Conservation (phyloP, 2,329 filamentous ascomycete genomes). For the Curvularia hawaiiensis region DNA sequence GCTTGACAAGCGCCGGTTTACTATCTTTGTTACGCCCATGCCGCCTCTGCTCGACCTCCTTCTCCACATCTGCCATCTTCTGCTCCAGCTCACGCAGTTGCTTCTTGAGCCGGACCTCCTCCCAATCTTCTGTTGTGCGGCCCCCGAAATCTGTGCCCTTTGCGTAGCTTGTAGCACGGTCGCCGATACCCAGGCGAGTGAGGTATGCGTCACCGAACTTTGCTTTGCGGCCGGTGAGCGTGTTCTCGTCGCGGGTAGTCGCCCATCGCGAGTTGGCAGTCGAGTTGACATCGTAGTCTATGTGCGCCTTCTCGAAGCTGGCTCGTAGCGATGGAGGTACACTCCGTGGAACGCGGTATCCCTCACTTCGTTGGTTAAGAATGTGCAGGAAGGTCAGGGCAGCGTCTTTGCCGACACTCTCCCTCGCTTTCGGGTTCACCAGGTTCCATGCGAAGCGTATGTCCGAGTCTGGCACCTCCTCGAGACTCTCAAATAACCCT, state of each 20-base stretch:
- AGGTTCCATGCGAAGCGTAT: slow-evolving; percentile 95
- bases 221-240: slow-evolving; percentile 85
- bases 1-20: slow-evolving; percentile 89
- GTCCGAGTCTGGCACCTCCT: slow-evolving; percentile 74
- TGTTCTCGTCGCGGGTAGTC: slow-evolving; percentile 76
- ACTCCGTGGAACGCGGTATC: slow-evolving; percentile 88
- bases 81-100: slow-evolving; percentile 87
- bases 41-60: slow-evolving; percentile 65
- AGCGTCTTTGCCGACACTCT: slow-evolving; percentile 91
- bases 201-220: slow-evolving; percentile 98
- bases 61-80: slow-evolving; percentile 83
- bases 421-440: slow-evolving; percentile 84
- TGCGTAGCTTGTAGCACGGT: slow-evolving; percentile 68
- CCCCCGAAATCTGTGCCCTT: slow-evolving; percentile 88
- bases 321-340: slow-evolving; percentile 90
- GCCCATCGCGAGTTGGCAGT: slow-evolving; percentile 80
- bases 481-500: slow-evolving; percentile 76
- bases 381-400: slow-evolving; percentile 95
- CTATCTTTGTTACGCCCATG: slow-evolving; percentile 67
- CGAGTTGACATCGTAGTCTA: slow-evolving; percentile 92
- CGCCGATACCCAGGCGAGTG: slow-evolving; percentile 78
- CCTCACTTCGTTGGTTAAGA: slow-evolving; percentile 93
- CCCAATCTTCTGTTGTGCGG: slow-evolving; percentile 91
- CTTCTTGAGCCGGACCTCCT: slow-evolving; percentile 93
- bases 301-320: slow-evolving; percentile 93